Evolutionary conservation across 768 basidiomycete species (phyloP), one percentile per base, ranked within the genome.

Genomic region (Russula compacta): DNA sequence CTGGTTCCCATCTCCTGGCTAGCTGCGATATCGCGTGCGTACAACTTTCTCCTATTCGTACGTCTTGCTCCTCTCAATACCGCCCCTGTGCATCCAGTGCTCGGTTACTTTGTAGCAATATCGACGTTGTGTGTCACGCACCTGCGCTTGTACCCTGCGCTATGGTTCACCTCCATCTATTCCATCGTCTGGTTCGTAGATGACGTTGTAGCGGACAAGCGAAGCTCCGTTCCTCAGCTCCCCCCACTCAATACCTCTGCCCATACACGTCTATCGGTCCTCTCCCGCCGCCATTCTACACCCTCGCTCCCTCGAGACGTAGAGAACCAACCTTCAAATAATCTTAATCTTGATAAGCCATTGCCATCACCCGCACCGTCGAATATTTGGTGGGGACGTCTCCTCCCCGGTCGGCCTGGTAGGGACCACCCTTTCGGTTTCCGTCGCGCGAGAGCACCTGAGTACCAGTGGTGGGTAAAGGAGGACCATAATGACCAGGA

Each of bases 151-250:
- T 69, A 79, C 63, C 75, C 79, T 9, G 71, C 73, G 47, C 73
- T 89, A 56, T 88, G 85, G 85, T 71, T 53, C 33, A 73, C 73
- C 44, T 75, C 79, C 10, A 70, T 87, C 38, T 79, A 79, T 61
- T 69, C 73, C 14, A 73, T 86, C 19, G 76, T 78, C 15, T 89
- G 87, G 87, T 89, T 85, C 68, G 44, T 69, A 59, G 60, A 56
- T 3, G 55, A 42, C 6, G 40, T 48, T 29, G 48, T 15, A 14
- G 33, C n/a, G 33, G 55, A 24, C 52, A 64, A 33, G n/a, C 43
- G 56, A 5, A 32, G 14, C 52, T 35, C 50, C 9, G 52, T 2
- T 50, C 56, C 67, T 42, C 60, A 65, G 46, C 38, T 66, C 1
- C 64, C 46, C 24, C 65, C 67, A 38, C 49, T 67, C 53, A n/a